Evolutionary conservation across 371 early-diverging fungal genomes (phyloP).

Genomic region (Conidiobolus incongruus): DNA sequence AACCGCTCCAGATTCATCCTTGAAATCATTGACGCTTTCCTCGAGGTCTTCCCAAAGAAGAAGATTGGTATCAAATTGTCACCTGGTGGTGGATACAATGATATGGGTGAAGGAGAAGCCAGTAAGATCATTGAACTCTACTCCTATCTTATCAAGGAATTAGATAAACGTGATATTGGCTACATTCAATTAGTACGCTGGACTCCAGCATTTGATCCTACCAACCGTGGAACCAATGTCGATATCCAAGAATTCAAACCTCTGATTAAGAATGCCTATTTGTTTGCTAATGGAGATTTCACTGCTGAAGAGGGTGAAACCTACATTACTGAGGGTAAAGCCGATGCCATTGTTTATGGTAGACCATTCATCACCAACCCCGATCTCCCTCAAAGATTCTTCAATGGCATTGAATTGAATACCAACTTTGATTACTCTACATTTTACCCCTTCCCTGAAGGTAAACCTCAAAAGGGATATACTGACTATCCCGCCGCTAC

Average conservation of each 20-base stretch:
- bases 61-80: too few species aligned
- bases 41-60: not conserved
- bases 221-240: too few species aligned
- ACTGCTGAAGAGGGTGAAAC: constrained; percentile 22
- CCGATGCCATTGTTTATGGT: too few species aligned
- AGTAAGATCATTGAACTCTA: not conserved
- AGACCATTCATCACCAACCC: constrained; percentile 9
- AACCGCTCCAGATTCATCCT: constrained; percentile 20
- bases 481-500: too few species aligned
- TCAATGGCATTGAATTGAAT: not conserved
- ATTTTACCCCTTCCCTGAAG: not conserved
- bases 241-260: constrained; percentile 24
- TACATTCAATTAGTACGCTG: not conserved
- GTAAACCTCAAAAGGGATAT: not conserved
- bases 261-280: constrained; percentile 28
- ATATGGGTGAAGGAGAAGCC: constrained; percentile 21
- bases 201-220: not conserved
- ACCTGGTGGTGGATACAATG: constrained; percentile 43
- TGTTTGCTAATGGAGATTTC: constrained; percentile 31
- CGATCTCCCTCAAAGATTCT: not conserved
- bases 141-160: constrained; percentile 1
- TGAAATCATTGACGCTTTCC: constrained; percentile 16
- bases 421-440: not conserved
- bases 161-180: not conserved
- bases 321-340: constrained; percentile 4